phyloP scores from a whole-genome alignment of 352 stramenopile species.

The Phytopythium chamaehyphon region DNA sequence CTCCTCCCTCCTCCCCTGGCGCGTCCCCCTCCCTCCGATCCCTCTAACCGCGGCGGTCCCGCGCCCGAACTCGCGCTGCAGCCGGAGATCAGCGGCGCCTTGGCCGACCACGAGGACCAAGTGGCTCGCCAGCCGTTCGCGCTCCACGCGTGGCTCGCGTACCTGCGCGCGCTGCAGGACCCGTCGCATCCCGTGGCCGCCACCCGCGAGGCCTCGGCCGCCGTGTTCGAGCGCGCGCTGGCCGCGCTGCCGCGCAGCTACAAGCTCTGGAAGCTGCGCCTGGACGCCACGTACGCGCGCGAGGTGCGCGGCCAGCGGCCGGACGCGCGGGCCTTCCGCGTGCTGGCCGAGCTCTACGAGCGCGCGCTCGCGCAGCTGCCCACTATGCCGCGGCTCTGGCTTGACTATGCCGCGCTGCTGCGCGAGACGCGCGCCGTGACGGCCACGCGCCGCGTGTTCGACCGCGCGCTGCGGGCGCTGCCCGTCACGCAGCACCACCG shows the following conservation, averaged over 20 bases:
- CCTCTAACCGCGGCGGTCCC: too few relatives aligned
- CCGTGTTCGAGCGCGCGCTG: conserved; percentile 88
- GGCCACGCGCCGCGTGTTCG: conserved; percentile 84
- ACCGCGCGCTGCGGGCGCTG: conserved; percentile 93
- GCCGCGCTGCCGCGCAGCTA: conserved; percentile 88
- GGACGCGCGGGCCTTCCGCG: conserved; percentile 35
- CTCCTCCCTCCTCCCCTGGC: neutral
- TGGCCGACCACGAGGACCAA: conserved; percentile 81
- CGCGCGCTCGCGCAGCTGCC: conserved; percentile 88
- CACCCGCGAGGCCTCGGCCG: conserved; percentile 19
- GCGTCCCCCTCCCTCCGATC: too few relatives aligned
- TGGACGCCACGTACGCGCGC: conserved; percentile 63
- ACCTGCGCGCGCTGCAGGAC: conserved; percentile 37
- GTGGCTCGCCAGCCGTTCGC: conserved; percentile 78
- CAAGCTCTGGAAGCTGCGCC: conserved; percentile 93
- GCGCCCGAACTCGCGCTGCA: neutral
- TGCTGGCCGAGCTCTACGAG: conserved; percentile 76
- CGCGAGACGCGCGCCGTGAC: conserved; percentile 78
- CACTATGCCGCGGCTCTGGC: conserved; percentile 97
- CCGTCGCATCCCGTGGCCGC: conserved; percentile 14
- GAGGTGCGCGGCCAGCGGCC: conserved; percentile 62
- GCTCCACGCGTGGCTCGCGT: conserved; percentile 80
- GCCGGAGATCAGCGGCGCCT: conserved; percentile 12
- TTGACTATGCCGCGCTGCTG: conserved; percentile 85
- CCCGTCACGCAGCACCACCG: conserved; percentile 97